Base-by-base conservation (phyloP, 495 filamentous ascomycete genomes). In the Thermothielavioides terrestris region DNA sequence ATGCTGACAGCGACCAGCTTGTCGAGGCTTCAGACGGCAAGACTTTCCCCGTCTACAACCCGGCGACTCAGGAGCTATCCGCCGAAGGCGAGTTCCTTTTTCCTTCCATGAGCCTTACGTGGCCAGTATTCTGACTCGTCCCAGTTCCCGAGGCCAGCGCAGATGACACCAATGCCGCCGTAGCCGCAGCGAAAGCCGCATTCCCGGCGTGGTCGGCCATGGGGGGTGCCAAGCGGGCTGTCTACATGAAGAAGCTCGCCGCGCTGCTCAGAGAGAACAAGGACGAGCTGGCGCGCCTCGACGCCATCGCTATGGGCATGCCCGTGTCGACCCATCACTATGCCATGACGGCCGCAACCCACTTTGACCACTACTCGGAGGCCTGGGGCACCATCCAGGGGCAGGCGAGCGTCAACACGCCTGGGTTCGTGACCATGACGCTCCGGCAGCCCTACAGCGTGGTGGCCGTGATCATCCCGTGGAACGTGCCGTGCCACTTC, bases 361-460 rank as follows among this genome's bases (percentile, higher is more conserved):
- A 63, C 15, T 59, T 65, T 11, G 59, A 72, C 36, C 60, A 66
- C 39, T 73, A 59, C 45, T 58, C 65, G 15, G 66, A 70, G 15
- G 59, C 64, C 0, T 65, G 64, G 64, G 51, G 50, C 7, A 44
- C 39, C 0, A 58, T 67, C 41, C 64, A 67, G 49, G 91, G 91
- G 35, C 85, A 94, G 65, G 84, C 85, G n/a, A 91, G 94, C 58
- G 77, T 87, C 59, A 88, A 86, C 46, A 80, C 76, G 4, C 80
- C 81, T 4, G 68, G 71, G n/a, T 91, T 95, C 67, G 77, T 96
- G 48, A 88, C 84, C 42, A 92, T 95, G 58, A 95, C 90, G 4
- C 73, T 94, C 27, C 82, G 85, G 38, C 85, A 96, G 63, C 91
- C 91, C 0, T 73, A 94, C 50, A 90, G 91, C 48, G 91, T 97